A percentile compares a stretch with the other conserved stretches of the same genome.
phyloP scores from a whole-genome alignment of 31 red algal species.

The Porphyra umbilicalis region DNA sequence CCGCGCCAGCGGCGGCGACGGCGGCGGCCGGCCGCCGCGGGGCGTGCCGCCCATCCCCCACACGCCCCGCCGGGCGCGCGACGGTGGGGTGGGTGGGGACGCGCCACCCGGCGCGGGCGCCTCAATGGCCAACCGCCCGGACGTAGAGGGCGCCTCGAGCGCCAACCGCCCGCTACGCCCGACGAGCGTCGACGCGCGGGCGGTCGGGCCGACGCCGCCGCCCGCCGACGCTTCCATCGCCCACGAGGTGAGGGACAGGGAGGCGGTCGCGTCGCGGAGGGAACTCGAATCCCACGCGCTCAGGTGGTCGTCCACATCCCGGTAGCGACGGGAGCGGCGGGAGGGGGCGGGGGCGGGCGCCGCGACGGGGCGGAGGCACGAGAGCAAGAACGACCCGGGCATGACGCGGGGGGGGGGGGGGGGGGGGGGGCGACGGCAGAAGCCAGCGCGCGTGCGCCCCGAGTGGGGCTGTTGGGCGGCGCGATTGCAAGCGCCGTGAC shows the following conservation, averaged over 20 bases:
- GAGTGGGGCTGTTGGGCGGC: too few species aligned
- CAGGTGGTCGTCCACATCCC: not conserved
- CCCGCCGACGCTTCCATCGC: not conserved
- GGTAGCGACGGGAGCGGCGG: not conserved
- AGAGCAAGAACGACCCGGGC: not conserved
- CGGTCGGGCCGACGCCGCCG: not conserved
- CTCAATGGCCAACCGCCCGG: too few species aligned
- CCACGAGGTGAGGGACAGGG: not conserved
- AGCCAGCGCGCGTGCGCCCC: too few species aligned
- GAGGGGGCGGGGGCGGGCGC: not conserved
- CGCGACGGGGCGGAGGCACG: not conserved
- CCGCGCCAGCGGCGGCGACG: not conserved
- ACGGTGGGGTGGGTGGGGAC: too few species aligned
- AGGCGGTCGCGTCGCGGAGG: not conserved
- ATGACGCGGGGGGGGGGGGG: not conserved
- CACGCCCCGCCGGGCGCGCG: too few species aligned
- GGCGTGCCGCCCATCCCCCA: too few species aligned
- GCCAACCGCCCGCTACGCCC: not conserved
- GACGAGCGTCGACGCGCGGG: not conserved
- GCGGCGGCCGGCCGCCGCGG: too few species aligned
- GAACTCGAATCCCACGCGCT: not conserved
- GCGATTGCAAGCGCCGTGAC: too few species aligned
- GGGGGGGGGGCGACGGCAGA: too few species aligned
- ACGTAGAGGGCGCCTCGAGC: not conserved
- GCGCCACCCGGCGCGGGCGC: too few species aligned